phyloP scores from a whole-genome alignment of 2,329 filamentous ascomycete genomes.

The Fusarium liriodendri region DNA sequence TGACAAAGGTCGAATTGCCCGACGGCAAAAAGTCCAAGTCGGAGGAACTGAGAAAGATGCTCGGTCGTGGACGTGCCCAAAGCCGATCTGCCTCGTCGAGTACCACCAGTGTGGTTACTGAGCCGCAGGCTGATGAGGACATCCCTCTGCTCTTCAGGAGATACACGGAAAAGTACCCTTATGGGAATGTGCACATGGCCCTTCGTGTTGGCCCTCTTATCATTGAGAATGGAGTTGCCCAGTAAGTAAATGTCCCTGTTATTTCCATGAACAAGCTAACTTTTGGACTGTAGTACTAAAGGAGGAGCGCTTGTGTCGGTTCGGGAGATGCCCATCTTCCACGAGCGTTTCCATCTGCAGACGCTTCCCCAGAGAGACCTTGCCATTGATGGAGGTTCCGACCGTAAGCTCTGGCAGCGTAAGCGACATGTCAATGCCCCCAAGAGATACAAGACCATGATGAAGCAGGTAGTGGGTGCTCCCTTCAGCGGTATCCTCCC shows the following conservation, averaged over 20 bases:
- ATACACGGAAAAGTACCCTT: slow-evolving; percentile 49
- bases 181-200: slow-evolving; percentile 54
- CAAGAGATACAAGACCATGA: slow-evolving; percentile 51
- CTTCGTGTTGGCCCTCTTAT: slow-evolving; percentile 53
- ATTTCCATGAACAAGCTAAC: neutral
- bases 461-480: slow-evolving; percentile 55
- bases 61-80: neutral
- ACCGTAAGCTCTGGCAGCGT: slow-evolving; percentile 25
- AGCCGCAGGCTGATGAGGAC: slow-evolving; percentile 34
- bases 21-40: slow-evolving; percentile 3
- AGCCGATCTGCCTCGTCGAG: slow-evolving; percentile 21
- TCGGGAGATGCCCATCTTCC: slow-evolving; percentile 33
- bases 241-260: slow-evolving; percentile 42
- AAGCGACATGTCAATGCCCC: slow-evolving; percentile 8
- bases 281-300: slow-evolving; percentile 28
- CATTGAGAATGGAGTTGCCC: slow-evolving; percentile 53
- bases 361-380: slow-evolving; percentile 26
- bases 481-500: slow-evolving; percentile 48
- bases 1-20: neutral
- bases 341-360: slow-evolving; percentile 37
- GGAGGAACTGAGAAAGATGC: slow-evolving; percentile 2
- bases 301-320: slow-evolving; percentile 44
- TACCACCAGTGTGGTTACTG: slow-evolving; percentile 20
- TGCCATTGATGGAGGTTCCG: slow-evolving; percentile 24
- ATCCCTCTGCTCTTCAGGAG: slow-evolving; percentile 47